Base-by-base conservation (phyloP, 2,329 filamentous ascomycete genomes). In the Zymoseptoria crescenta region DNA sequence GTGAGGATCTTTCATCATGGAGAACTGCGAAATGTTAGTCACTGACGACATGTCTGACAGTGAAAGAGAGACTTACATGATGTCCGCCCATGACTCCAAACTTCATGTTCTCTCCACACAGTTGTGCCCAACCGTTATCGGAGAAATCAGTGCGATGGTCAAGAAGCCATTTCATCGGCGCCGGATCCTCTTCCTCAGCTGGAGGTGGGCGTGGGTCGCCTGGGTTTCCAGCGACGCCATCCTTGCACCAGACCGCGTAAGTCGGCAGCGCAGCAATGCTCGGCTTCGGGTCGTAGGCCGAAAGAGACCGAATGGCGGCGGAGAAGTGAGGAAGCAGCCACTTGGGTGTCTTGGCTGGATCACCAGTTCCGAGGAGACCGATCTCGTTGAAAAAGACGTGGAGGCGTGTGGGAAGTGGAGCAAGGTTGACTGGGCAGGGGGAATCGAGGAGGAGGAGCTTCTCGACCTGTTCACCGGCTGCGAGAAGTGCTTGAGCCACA, bases 301-400 rank as follows among this genome's bases (percentile, higher is more conserved):
- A 86, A 29, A 91, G 77, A 16, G 86, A 86, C 54, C 80, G 79
- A 57, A 91, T 85, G 20, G 85, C 84, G 21, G 86, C 83, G 0
- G 83, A 80, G 72, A 91, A 91, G 74, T 91, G 88, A 58, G 85
- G 85, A 1, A 88, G 80, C 16, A 91, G 80, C 87, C 87, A 91
- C n/a, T 80, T 75, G 0, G 87, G 87, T 48, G 87, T 83, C 72
- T 85, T 86, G 65, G 68, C 77, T 65, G 73, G 77, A 73, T 79
- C 79, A 28, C 80, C 77, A 55, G 85, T 85, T 21, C 87, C 87
- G 27, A 90, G 82, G 1, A 91, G 81, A 57, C 87, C 87, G 56
- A 89, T 87, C 53, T 81, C 79, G 56, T 86, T 86, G 68, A 90
- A 89, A 80, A 87, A 91, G 64, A 85, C 80, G 72, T 88, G 87